Percentiles rank a stretch among this genome's conserved stretches.
phyloP scores from a whole-genome alignment of 192 early-diverging fungal genomes.

The Endogone sp. region DNA sequence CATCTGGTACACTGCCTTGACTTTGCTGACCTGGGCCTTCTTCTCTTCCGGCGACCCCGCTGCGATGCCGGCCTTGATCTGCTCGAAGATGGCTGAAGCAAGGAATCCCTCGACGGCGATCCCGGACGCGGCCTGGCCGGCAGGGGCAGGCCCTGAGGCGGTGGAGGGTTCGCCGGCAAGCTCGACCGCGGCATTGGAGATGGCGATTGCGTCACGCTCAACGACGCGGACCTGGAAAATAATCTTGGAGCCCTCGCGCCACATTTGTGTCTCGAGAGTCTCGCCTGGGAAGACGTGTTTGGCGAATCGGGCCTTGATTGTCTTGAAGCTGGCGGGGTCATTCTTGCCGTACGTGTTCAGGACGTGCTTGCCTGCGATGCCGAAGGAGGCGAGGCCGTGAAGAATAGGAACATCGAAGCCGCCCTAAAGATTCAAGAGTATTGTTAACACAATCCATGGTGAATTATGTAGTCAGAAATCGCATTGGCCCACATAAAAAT shows the following conservation, averaged over 20 bases:
- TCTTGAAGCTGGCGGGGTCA: conserved; percentile 67
- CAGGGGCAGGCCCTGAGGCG: conserved; percentile 28
- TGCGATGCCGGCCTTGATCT: conserved; percentile 53
- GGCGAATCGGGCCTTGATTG: conserved; percentile 89
- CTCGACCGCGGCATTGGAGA: conserved; percentile 91
- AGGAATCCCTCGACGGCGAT: conserved; percentile 67
- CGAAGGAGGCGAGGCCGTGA: conserved; percentile 94
- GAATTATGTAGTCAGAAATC: too few species aligned
- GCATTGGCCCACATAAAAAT: not conserved
- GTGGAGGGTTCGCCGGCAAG: conserved; percentile 36
- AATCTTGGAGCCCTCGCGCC: conserved; percentile 86
- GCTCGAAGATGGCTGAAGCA: conserved; percentile 66
- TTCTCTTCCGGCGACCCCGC: conserved; percentile 54
- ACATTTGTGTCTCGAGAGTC: conserved; percentile 96
- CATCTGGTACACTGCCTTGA: conserved; percentile 79
- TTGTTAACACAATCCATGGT: too few species aligned
- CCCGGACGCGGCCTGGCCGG: conserved; percentile 6
- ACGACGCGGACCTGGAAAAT: conserved; percentile 93
- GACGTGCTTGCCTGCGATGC: conserved; percentile 88
- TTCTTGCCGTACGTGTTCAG: conserved; percentile 70
- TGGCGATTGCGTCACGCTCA: conserved; percentile 87
- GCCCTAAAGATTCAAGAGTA: too few species aligned
- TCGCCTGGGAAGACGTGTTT: conserved; percentile 94
- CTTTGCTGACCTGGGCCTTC: conserved; percentile 60
- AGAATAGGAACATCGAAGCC: conserved; percentile 97